Evolutionary conservation across 192 early-diverging fungal genomes (phyloP).

Genomic region (Chytriomyces hyalinus): DNA sequence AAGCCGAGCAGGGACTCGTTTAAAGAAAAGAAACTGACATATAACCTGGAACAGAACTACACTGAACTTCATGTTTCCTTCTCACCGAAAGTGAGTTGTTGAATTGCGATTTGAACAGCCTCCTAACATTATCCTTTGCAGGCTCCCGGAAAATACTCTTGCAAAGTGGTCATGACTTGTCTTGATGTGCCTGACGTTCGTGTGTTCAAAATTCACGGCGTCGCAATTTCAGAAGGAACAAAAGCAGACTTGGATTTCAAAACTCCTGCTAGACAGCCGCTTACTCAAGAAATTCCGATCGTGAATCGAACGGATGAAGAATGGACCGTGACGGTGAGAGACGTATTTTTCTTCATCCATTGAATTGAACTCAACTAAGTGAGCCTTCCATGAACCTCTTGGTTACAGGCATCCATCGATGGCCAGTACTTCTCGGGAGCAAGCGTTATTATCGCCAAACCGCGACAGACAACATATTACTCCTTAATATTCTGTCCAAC

Average conservation of each 20-base stretch:
- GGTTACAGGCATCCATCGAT: slow-evolving; percentile 40
- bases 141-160: slow-evolving; percentile 57
- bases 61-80: slow-evolving; percentile 56
- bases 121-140: slow-evolving; percentile 13
- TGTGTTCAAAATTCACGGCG: slow-evolving; percentile 49
- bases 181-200: slow-evolving; percentile 53
- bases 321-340: slow-evolving; percentile 52
- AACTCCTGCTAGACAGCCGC: slow-evolving; percentile 48
- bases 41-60: slow-evolving; percentile 45
- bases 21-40: slow-evolving; percentile 41
- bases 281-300: slow-evolving; percentile 61
- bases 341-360: neutral
- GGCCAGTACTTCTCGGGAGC: slow-evolving; percentile 49
- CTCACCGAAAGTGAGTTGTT: slow-evolving; percentile 43
- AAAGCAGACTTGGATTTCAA: slow-evolving; percentile 54
- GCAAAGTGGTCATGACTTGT: slow-evolving; percentile 51
- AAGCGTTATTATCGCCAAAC: slow-evolving; percentile 39
- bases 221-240: slow-evolving; percentile 57
- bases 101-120: neutral
- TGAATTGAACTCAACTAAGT: neutral
- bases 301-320: slow-evolving; percentile 60
- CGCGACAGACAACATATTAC: slow-evolving; percentile 41
- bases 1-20: slow-evolving; percentile 33
- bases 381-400: neutral
- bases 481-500: slow-evolving; percentile 46